Percentiles rank a stretch among this genome's conserved stretches.
These are phyloP conservation scores for Paraconiothyrium brasiliense DNA, from an alignment of 2,329 filamentous ascomycete genomes.

Conservation along the genomic window DNA sequence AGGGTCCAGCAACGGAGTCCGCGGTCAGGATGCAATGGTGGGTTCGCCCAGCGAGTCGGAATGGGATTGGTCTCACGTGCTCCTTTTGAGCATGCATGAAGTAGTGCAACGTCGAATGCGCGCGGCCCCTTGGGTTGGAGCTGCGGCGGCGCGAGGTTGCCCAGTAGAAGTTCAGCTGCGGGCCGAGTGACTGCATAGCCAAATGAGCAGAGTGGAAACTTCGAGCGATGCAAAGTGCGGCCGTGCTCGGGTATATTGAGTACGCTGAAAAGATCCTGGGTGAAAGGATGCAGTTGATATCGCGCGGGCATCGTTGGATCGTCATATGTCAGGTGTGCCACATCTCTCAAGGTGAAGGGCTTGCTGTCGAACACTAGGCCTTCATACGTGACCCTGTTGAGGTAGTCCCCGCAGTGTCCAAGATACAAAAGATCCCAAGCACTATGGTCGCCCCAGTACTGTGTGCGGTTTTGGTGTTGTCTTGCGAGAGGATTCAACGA, in stretches of 20 bases:
- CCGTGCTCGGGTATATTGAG: conserved; percentile 49
- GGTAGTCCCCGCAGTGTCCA: conserved; percentile 57
- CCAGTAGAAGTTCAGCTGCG: conserved; percentile 50
- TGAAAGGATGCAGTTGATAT: conserved; percentile 52
- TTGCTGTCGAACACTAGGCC: conserved; percentile 36
- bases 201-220: conserved; percentile 58
- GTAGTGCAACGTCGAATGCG: conserved; percentile 55
- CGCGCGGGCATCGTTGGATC: conserved; percentile 50
- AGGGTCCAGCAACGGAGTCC: conserved; percentile 55
- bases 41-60: conserved; percentile 34
- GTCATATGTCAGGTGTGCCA: conserved; percentile 46
- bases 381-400: conserved; percentile 43
- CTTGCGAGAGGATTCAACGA: conserved; percentile 30
- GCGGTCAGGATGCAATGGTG: conserved; percentile 31
- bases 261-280: conserved; percentile 46
- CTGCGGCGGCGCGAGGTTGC: conserved; percentile 49
- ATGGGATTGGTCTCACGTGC: conserved; percentile 35
- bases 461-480: conserved; percentile 34
- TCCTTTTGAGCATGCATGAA: conserved; percentile 52
- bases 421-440: conserved; percentile 57
- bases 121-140: conserved; percentile 38
- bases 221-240: conserved; percentile 52
- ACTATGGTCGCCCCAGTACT: conserved; percentile 52
- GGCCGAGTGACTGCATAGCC: conserved; percentile 55
- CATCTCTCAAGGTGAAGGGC: conserved; percentile 41